Conservation (phyloP, 345 rosid genomes). For the Gossypium sturtianum region DNA sequence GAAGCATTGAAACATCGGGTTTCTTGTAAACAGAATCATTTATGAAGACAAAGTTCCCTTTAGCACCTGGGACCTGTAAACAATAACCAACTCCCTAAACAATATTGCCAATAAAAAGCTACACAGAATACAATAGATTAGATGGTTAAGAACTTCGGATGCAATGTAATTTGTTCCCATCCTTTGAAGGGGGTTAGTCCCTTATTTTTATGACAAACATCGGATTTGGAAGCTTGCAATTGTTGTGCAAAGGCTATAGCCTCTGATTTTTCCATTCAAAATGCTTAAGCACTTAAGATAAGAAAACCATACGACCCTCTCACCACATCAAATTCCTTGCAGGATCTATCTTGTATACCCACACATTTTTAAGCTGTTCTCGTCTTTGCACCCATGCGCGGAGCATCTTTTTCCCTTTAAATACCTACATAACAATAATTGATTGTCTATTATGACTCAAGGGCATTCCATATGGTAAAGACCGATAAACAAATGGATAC, state of each 20-base stretch:
- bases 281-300: background rate
- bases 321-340: constrained; percentile 86
- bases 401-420: constrained; percentile 91
- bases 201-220: background rate
- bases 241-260: background rate
- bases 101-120: background rate
- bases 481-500: background rate
- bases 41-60: constrained; percentile 85
- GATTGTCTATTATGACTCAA: constrained; percentile 14
- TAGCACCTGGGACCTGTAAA: constrained; percentile 81
- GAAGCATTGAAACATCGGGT: constrained; percentile 66
- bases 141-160: background rate
- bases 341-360: constrained; percentile 89
- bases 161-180: background rate
- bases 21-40: constrained; percentile 76
- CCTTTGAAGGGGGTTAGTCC: no score
- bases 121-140: background rate
- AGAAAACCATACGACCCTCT: constrained; percentile 71
- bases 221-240: background rate
- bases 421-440: constrained; percentile 45
- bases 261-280: background rate
- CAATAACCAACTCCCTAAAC: background rate
- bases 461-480: background rate
- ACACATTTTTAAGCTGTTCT: constrained; percentile 87
- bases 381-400: constrained; percentile 86